Conservation (phyloP, 441 rosid genomes). For the Francoa sonchifolia region DNA sequence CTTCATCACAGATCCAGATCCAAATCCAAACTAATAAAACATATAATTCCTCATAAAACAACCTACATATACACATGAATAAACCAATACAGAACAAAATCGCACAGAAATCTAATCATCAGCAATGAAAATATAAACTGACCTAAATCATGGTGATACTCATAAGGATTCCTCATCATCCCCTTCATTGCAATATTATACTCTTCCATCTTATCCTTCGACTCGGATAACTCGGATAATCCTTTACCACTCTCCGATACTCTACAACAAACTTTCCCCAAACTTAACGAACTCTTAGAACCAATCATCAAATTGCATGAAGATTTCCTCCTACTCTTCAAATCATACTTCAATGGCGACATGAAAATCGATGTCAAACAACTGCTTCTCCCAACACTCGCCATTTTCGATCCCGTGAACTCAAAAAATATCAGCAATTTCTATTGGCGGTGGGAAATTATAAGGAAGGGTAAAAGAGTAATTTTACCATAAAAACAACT, state of each 20-base stretch:
- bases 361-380: slow-evolving; percentile 18
- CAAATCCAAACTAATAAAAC: slow-evolving; percentile 9
- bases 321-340: too few relatives aligned
- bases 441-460: too few relatives aligned
- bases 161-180: slow-evolving; percentile 84
- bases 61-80: background rate
- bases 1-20: slow-evolving; percentile 17
- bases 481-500: too few relatives aligned
- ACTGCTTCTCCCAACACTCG: slow-evolving; percentile 13
- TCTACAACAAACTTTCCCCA: slow-evolving; percentile 24
- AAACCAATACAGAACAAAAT: background rate
- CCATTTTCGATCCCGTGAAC: too few relatives aligned
- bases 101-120: background rate
- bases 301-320: slow-evolving; percentile 11
- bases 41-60: too few relatives aligned
- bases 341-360: too few relatives aligned
- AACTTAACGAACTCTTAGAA: slow-evolving; percentile 13
- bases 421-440: too few relatives aligned
- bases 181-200: slow-evolving; percentile 77
- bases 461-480: too few relatives aligned
- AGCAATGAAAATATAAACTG: background rate
- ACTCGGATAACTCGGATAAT: too few relatives aligned
- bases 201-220: slow-evolving; percentile 46
- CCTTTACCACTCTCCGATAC: slow-evolving; percentile 30
- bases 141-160: slow-evolving; percentile 91